A percentile compares a stretch with the other conserved stretches of the same genome.
Evolutionary conservation across 2,329 filamentous ascomycete species (phyloP).

Genomic region (Aspergillus aculeatinus): DNA sequence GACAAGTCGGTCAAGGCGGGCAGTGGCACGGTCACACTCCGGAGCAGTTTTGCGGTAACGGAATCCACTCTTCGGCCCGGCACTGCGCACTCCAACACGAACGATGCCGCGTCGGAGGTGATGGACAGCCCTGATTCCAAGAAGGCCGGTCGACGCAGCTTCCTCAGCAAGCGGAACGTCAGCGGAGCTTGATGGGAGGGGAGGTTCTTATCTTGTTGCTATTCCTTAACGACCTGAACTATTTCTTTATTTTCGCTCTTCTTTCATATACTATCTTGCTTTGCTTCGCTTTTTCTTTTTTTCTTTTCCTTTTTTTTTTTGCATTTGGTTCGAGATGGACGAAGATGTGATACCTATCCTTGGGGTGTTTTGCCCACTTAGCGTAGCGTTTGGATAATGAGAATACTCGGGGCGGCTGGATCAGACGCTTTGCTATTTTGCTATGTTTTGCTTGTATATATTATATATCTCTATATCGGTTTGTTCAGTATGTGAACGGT

Average conservation of each 20-base stretch:
- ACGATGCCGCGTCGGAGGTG: constrained; percentile 27
- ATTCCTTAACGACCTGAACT: constrained; percentile 6
- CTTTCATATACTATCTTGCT: background rate
- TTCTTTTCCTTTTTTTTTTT: background rate
- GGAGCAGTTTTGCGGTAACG: constrained; percentile 65
- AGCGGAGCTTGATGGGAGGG: constrained; percentile 28
- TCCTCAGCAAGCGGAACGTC: constrained; percentile 47
- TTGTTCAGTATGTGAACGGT: too few species aligned
- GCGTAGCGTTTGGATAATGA: constrained; percentile 8
- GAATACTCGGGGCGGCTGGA: background rate
- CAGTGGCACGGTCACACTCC: constrained; percentile 67
- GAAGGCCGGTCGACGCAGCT: constrained; percentile 44
- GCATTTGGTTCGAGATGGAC: background rate
- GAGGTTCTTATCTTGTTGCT: background rate
- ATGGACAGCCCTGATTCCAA: constrained; percentile 43
- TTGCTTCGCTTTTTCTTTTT: background rate
- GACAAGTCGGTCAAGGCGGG: constrained; percentile 77
- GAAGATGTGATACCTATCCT: constrained; percentile 6
- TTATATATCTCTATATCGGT: background rate
- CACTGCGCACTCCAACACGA: constrained; percentile 37
- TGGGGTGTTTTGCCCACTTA: constrained; percentile 2
- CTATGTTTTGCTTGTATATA: background rate
- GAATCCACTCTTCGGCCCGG: constrained; percentile 44
- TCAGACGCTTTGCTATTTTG: background rate
- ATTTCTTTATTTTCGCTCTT: constrained; percentile 5